phyloP scores from a whole-genome alignment of 2,329 filamentous ascomycete genomes.

The Chaetomiaceae sp. region DNA sequence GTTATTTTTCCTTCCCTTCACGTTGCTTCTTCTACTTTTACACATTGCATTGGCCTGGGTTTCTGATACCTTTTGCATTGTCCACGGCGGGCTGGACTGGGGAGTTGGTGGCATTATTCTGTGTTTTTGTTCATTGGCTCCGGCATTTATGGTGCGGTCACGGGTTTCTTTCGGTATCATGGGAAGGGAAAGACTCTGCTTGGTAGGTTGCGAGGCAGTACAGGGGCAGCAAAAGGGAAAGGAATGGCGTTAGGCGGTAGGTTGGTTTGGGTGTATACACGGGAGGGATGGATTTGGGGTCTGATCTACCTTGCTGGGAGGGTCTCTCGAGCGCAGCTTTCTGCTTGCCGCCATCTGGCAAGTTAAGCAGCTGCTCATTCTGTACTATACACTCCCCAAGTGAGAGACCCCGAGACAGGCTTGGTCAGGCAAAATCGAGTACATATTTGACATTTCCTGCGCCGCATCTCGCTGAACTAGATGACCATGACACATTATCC shows the following conservation, averaged over 20 bases:
- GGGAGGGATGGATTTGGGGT: not conserved
- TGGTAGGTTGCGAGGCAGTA: not conserved
- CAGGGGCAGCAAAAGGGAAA: not conserved
- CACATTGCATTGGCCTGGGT: constrained; percentile 5
- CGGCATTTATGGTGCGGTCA: not conserved
- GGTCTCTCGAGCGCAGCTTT: not conserved
- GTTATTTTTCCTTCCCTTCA: not conserved
- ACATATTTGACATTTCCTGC: no score
- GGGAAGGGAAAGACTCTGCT: not conserved
- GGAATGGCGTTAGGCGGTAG: not conserved
- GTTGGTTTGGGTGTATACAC: constrained; percentile 8
- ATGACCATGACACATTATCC: no score
- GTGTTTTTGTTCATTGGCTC: constrained; percentile 4
- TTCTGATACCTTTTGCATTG: constrained; percentile 11
- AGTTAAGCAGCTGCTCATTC: not conserved
- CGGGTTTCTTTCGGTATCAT: not conserved
- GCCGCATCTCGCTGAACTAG: no score
- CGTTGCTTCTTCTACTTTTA: not conserved
- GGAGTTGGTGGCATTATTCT: constrained; percentile 5
- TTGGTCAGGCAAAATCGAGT: not conserved
- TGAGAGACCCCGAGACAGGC: not conserved
- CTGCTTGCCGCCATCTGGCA: not conserved
- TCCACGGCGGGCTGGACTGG: constrained; percentile 11
- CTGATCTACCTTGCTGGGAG: not conserved
- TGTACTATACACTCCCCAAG: not conserved